A percentile compares a stretch with the other conserved stretches of the same genome.
phyloP scores from a whole-genome alignment of 148 eudicot genomes.

The Nepenthes mirabilis region DNA sequence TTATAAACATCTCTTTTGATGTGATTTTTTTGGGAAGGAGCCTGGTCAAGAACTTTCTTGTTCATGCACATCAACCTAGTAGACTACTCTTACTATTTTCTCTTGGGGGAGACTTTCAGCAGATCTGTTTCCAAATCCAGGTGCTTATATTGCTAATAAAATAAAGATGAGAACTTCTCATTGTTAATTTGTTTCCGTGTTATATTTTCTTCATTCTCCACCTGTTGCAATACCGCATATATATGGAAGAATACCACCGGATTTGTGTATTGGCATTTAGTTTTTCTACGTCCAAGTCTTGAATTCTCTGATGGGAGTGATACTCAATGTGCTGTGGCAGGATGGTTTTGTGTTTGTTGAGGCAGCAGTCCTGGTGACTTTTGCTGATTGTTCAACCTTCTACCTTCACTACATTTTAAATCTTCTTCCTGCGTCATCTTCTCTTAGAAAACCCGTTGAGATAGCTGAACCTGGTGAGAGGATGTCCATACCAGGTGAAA shows the following conservation, averaged over 20 bases:
- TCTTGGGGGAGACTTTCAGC: slow-evolving; percentile 46
- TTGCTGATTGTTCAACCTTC: slow-evolving; percentile 30
- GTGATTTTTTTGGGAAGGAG: slow-evolving; percentile 38
- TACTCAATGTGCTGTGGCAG: slow-evolving; percentile 36
- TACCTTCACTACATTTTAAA: slow-evolving; percentile 30
- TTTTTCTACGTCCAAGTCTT: not conserved
- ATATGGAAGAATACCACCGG: not conserved
- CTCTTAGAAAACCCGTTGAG: slow-evolving; percentile 8
- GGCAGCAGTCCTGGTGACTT: slow-evolving; percentile 26
- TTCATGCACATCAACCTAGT: slow-evolving; percentile 23
- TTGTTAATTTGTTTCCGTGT: slow-evolving; percentile 1
- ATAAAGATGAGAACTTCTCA: not conserved
- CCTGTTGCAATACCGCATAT: not conserved
- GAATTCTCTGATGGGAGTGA: slow-evolving; percentile 3
- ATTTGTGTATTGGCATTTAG: not conserved
- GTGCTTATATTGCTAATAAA: slow-evolving; percentile 17
- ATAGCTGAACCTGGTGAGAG: slow-evolving; percentile 20
- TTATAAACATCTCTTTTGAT: slow-evolving; percentile 19
- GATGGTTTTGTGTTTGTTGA: slow-evolving; percentile 67
- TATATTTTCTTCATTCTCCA: slow-evolving; percentile 4
- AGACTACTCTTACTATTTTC: slow-evolving; percentile 33
- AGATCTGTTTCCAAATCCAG: slow-evolving; percentile 44
- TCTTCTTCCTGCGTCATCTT: slow-evolving; percentile 20
- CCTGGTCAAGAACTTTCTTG: slow-evolving; percentile 40
- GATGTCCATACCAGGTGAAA: slow-evolving; percentile 11